Conservation (phyloP, 2,329 filamentous ascomycete species). For the Amauroascus niger region DNA sequence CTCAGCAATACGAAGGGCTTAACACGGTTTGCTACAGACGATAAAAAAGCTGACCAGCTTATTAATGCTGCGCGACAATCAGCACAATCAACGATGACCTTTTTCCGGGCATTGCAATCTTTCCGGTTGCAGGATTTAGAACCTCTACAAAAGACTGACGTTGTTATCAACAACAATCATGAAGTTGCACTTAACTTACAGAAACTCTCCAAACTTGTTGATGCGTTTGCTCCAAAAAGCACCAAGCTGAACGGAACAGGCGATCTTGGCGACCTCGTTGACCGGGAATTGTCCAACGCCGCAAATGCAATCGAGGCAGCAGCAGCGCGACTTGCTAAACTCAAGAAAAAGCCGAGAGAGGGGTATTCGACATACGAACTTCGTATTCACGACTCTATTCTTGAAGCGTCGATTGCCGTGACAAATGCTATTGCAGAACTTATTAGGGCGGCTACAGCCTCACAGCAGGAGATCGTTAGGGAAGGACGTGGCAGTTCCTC, state of each 20-base stretch:
- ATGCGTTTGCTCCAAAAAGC: constrained; percentile 81
- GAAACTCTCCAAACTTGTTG: constrained; percentile 84
- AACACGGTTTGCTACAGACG: constrained; percentile 82
- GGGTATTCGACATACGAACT: constrained; percentile 94
- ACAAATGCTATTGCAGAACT: constrained; percentile 88
- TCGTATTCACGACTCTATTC: constrained; percentile 87
- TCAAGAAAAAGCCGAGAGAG: constrained; percentile 94
- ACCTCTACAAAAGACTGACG: constrained; percentile 83
- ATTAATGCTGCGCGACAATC: constrained; percentile 73
- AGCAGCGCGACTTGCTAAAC: constrained; percentile 74
- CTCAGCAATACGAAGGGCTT: constrained; percentile 95
- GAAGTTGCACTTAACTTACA: constrained; percentile 93
- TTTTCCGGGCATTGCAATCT: constrained; percentile 89
- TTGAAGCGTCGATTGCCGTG: constrained; percentile 85
- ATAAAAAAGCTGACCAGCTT: constrained; percentile 84
- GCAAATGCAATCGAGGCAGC: constrained; percentile 92
- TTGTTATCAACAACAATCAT: constrained; percentile 94
- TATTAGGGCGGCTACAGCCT: constrained; percentile 86
- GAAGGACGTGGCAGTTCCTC: constrained; percentile 82
- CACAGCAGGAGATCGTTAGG: constrained; percentile 92
- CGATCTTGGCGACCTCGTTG: constrained; percentile 86
- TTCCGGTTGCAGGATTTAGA: constrained; percentile 89
- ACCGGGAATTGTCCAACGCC: constrained; percentile 82
- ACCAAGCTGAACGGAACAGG: constrained; percentile 68
- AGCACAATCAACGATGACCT: constrained; percentile 77